Evolutionary conservation across 768 basidiomycete genomes (phyloP), one percentile per base, ranked within the genome.

Genomic region (Leucosporidium yakuticum): DNA sequence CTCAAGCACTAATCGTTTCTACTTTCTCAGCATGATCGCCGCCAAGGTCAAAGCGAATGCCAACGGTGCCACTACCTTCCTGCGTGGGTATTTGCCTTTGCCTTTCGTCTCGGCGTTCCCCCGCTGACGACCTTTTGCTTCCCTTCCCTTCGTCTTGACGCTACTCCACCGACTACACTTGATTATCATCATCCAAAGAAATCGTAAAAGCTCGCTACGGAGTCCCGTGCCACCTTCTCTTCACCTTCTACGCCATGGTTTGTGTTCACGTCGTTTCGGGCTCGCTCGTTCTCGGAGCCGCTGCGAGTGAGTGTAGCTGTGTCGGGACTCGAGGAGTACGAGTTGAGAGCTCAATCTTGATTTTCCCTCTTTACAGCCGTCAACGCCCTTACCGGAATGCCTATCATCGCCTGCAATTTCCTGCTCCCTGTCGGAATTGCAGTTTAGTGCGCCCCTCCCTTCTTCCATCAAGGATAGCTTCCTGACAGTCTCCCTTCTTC

Each of bases 11-110:
- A 31, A 61, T 50, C 29, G 27, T 21, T 29, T 54, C 6, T 6
- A 34, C 25, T 15, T 44, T 15, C 39, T 6, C 34, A 44, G 39
- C 8, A 79, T 90, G 85, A 82, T 94, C 55, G 90, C 93, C 0
- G 89, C 91, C 23, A 96, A 95, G 76, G 83, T 95, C 67, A 96
- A 97, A 79, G 94, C 67, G 91, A 93, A 2, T 91, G 93, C 0
- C 2, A 65, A 64, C 25, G 86, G 87, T 68, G 87, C 88, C 0
- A 88, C 90, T 64, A 94, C 90, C 23, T 96, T 87, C 86, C 83
- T 93, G 25, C 91, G 96, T n/a, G n/a, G n/a, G n/a, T 77, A 91
- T 96, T 71, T 85, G 94, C 62, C 53, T 34, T 19, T 11, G 47
- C 47, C 47, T 20, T 48, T 48, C 47, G 47, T 48, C 47, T 48